Evolutionary conservation across 345 rosid species (phyloP), one percentile per base, ranked within the genome.

Genomic region (Hypericum perforatum): DNA sequence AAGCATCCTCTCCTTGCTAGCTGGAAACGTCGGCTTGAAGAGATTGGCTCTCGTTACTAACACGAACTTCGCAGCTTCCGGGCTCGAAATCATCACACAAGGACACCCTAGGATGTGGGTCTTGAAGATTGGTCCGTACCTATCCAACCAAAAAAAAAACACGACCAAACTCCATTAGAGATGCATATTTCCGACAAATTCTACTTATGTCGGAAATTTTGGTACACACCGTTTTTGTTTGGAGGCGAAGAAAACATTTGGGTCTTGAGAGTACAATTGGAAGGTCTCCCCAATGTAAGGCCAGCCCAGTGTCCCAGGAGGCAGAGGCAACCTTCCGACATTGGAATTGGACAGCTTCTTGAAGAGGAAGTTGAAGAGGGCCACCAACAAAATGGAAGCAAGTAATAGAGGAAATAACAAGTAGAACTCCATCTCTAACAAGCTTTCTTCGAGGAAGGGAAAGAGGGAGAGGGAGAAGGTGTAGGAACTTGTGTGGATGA

Each of bases 11-110:
- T 89, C 97, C 69, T 89, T 89, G 52, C 92, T 85, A 3, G 84
- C 87, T 0, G 95, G 97, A 49, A 81, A 89, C 49, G 92, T 83
- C 4, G 97, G 97, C 65, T 89, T 85, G 72, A 89, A 89, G 46
- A 89, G 84, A 61, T 83, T 71, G 15, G 92, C 65, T 51, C 62
- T 75, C 0, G 87, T 89, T 4, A 67, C 81, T 0, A 85, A 84
- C 9, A 89, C 95, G 37, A 81, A 79, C 69, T 75, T 83, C 0
- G 85, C 89, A 12, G 92, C 94, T 32, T 85, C 95, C 0, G 97
- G 85, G 66, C 88, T 81, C 4, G 97, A 79, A 11, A 89, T 72
- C 95, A 89, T 83, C 45, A 85, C 92, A 59, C 97, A 85, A 15
- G 89, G 89, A 66, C 89, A 89, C 7, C 95, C 95, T 37, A 89